Percentiles rank a stretch among this genome's conserved stretches.
Evolutionary conservation across 495 filamentous ascomycete genomes (phyloP).

Genomic region (Glutinoglossum americanum): DNA sequence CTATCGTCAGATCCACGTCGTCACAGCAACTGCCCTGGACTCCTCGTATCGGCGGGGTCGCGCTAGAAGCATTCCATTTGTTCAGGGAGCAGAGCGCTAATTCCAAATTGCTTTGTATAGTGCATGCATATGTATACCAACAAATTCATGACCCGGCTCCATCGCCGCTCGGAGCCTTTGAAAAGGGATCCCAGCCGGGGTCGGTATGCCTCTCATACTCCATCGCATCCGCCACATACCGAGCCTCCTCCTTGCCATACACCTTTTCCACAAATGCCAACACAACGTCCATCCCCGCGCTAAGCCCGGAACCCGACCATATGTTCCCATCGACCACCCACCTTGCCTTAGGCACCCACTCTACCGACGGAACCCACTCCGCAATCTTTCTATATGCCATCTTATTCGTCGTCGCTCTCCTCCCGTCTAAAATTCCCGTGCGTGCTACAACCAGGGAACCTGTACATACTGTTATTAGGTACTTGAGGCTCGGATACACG

Average conservation of each 20-base stretch:
- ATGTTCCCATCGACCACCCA: constrained; percentile 46
- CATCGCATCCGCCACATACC: constrained; percentile 10
- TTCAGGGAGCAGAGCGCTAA: too few relatives aligned
- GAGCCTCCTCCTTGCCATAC: constrained; percentile 20
- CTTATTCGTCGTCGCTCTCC: constrained; percentile 31
- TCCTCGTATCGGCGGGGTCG: too few relatives aligned
- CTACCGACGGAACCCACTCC: not conserved
- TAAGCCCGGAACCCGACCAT: constrained; percentile 42
- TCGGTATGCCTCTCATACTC: constrained; percentile 19
- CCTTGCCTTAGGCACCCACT: constrained; percentile 40
- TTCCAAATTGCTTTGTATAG: too few relatives aligned
- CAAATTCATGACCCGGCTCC: too few relatives aligned
- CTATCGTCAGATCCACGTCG: too few relatives aligned
- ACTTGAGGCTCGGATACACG: constrained; percentile 18
- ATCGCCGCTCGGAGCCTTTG: too few relatives aligned
- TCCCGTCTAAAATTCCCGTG: constrained; percentile 36
- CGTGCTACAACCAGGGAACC: constrained; percentile 29
- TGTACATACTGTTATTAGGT: constrained; percentile 40
- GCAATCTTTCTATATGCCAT: not conserved
- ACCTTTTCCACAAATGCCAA: constrained; percentile 27
- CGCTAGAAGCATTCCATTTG: too few relatives aligned
- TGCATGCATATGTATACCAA: too few relatives aligned
- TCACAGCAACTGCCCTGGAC: too few relatives aligned
- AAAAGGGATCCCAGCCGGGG: constrained; percentile 17
- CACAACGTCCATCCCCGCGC: constrained; percentile 44